A percentile compares a stretch with the other conserved stretches of the same genome.
These are phyloP conservation scores for Castanopsis chinensis DNA, from an alignment of 306 rosid genomes.

Conservation along the genomic window DNA sequence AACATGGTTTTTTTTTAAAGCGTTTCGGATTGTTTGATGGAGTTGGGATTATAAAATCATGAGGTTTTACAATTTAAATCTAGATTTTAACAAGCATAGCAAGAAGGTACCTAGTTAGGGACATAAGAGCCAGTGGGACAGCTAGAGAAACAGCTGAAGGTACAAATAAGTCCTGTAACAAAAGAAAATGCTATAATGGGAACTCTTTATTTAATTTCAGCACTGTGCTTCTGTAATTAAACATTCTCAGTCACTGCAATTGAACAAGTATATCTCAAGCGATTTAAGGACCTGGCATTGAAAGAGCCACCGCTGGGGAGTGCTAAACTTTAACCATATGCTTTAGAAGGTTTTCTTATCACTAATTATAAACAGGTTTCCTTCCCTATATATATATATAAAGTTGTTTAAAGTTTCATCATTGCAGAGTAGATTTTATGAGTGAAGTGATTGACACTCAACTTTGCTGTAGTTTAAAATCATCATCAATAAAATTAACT, in stretches of 20 bases:
- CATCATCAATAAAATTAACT: background rate
- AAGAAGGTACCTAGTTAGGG: conserved; percentile 67
- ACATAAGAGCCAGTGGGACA: conserved; percentile 87
- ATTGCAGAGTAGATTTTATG: background rate
- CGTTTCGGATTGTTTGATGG: too few species aligned
- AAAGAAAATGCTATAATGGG: conserved; percentile 20
- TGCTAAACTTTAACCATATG: background rate
- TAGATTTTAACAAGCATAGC: background rate
- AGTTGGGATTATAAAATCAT: too few species aligned
- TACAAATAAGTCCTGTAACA: conserved; percentile 57
- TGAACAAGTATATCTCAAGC: background rate
- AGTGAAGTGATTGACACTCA: background rate
- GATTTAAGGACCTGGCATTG: background rate
- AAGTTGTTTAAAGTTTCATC: background rate
- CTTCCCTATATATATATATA: background rate
- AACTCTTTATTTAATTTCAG: background rate
- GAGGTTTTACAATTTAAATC: too few species aligned
- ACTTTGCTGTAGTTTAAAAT: background rate
- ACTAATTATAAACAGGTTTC: background rate
- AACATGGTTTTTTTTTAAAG: too few species aligned
- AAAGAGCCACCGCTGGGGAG: background rate
- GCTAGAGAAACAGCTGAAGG: conserved; percentile 77
- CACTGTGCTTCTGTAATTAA: background rate
- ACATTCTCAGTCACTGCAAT: background rate
- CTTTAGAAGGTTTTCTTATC: background rate